These are phyloP conservation scores for Malus sieversii DNA, from an alignment of 306 rosid species.

Conservation along the genomic window DNA sequence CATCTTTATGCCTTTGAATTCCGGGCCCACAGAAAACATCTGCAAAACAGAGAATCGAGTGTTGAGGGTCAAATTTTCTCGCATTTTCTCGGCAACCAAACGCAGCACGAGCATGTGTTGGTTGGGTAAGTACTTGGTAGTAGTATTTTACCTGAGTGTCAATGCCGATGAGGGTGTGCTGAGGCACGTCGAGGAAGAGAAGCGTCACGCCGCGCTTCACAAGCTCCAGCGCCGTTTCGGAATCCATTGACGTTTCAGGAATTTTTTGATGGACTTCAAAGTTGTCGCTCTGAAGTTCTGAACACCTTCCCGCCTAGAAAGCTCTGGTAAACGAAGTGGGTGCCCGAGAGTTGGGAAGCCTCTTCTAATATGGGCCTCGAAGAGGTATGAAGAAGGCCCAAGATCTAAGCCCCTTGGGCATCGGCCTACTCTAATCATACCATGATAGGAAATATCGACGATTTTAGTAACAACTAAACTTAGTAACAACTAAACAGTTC, in stretches of 20 bases:
- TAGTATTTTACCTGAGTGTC: slow-evolving; percentile 58
- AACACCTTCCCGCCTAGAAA: too few relatives aligned
- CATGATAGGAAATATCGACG: too few relatives aligned
- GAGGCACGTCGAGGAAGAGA: slow-evolving; percentile 83
- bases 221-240: slow-evolving; percentile 51
- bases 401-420: too few relatives aligned
- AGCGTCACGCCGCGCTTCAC: slow-evolving; percentile 67
- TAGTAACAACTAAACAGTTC: too few relatives aligned
- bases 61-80: background rate
- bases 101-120: background rate
- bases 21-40: slow-evolving; percentile 72
- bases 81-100: slow-evolving; percentile 1
- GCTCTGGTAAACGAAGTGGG: too few relatives aligned
- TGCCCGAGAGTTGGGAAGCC: too few relatives aligned
- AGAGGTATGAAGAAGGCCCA: too few relatives aligned
- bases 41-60: slow-evolving; percentile 14
- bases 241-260: slow-evolving; percentile 38
- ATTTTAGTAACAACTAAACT: too few relatives aligned
- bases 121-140: background rate
- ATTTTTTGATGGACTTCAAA: background rate
- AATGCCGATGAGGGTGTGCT: slow-evolving; percentile 61
- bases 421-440: too few relatives aligned
- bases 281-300: background rate
- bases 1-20: slow-evolving; percentile 91
- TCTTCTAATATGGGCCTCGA: too few relatives aligned